Evolutionary conservation across 768 basidiomycete genomes (phyloP).

Genomic region (Calvatia gigantea): DNA sequence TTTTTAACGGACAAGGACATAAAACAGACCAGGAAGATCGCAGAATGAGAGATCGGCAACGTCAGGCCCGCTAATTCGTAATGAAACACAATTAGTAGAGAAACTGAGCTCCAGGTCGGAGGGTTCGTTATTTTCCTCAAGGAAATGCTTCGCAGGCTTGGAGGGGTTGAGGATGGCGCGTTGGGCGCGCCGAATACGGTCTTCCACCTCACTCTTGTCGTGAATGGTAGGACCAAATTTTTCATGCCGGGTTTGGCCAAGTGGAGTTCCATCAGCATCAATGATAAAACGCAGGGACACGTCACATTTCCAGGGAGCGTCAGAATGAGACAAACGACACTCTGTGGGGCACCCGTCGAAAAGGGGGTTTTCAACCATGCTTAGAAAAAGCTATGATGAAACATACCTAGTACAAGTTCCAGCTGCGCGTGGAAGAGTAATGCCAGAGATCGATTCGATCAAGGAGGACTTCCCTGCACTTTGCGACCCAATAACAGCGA

Average conservation of each 20-base stretch:
- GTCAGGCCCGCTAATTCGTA: slow-evolving; percentile 56
- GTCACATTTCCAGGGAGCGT: slow-evolving; percentile 43
- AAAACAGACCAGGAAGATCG: slow-evolving; percentile 55
- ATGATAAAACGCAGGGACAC: slow-evolving; percentile 46
- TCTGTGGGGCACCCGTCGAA: slow-evolving; percentile 56
- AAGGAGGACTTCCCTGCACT: slow-evolving; percentile 64
- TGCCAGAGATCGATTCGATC: slow-evolving; percentile 61
- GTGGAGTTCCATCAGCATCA: slow-evolving; percentile 32
- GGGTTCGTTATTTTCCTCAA: slow-evolving; percentile 29
- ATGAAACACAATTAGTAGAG: slow-evolving; percentile 52
- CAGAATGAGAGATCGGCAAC: slow-evolving; percentile 65
- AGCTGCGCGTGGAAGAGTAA: slow-evolving; percentile 49
- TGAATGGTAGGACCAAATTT: slow-evolving; percentile 47
- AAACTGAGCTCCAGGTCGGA: slow-evolving; percentile 35
- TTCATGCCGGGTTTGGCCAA: slow-evolving; percentile 35
- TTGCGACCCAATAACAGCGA: slow-evolving; percentile 68
- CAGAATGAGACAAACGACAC: slow-evolving; percentile 43
- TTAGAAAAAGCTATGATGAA: not conserved
- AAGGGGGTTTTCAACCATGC: not conserved
- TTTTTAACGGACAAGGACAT: not conserved
- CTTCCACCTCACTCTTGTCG: slow-evolving; percentile 54
- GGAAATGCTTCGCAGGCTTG: slow-evolving; percentile 28
- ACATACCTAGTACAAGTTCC: slow-evolving; percentile 72
- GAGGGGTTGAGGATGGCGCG: slow-evolving; percentile 62
- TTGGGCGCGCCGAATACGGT: slow-evolving; percentile 64